A percentile compares a stretch with the other conserved stretches of the same genome.
These are phyloP conservation scores for Pestalotiopsis fici DNA, from an alignment of 2,329 filamentous ascomycete species.

Conservation along the genomic window DNA sequence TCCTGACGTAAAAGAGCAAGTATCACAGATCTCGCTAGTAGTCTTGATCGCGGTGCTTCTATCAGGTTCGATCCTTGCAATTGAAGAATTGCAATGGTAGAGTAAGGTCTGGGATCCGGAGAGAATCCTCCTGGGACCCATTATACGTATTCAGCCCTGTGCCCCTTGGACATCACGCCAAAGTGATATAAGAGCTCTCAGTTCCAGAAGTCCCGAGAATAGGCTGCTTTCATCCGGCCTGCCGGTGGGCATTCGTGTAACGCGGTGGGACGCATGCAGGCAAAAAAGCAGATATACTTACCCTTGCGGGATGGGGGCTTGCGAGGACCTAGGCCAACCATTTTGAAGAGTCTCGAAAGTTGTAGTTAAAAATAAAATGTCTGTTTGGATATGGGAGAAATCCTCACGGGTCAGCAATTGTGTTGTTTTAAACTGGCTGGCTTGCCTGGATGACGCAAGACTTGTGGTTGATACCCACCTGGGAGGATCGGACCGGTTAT, in stretches of 20 bases:
- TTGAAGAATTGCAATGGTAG: neutral
- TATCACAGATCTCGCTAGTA: neutral
- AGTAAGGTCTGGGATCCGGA: neutral
- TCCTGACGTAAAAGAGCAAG: neutral
- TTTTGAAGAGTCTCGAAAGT: constrained; percentile 34
- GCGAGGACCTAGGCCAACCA: constrained; percentile 53
- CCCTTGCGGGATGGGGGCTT: constrained; percentile 63
- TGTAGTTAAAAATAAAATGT: constrained; percentile 18
- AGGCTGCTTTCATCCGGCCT: neutral
- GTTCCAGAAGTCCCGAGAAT: neutral
- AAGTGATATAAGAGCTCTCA: neutral
- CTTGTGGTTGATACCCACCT: neutral
- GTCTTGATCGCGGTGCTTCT: neutral
- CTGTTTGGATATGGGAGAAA: neutral
- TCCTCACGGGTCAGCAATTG: neutral
- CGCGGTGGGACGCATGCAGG: constrained; percentile 4
- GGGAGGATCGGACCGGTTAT: neutral
- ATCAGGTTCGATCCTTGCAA: neutral
- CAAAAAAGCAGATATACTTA: constrained; percentile 44
- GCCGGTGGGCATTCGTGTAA: neutral
- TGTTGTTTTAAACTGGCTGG: neutral
- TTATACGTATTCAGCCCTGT: neutral
- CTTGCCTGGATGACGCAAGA: neutral
- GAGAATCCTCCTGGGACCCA: neutral
- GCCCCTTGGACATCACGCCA: neutral